A percentile compares a stretch with the other conserved stretches of the same genome.
Evolutionary conservation across 2,329 filamentous ascomycete genomes (phyloP).

Genomic region (Aplosporella prunicola): DNA sequence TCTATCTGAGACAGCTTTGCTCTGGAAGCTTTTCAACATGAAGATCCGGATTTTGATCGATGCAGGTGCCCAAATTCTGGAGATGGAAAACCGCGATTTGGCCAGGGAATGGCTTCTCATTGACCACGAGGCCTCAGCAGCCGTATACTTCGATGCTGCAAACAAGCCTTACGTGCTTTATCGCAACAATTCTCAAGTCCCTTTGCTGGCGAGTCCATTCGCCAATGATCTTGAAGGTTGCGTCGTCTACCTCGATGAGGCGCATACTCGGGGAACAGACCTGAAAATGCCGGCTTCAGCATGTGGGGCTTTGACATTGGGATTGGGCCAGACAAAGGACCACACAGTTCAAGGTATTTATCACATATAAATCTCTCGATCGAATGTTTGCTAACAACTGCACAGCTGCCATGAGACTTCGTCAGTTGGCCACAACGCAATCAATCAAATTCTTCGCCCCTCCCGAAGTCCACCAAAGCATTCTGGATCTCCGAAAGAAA

Average conservation of each 20-base stretch:
- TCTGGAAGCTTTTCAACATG: constrained; percentile 28
- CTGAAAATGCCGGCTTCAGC: constrained; percentile 43
- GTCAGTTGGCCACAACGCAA: constrained; percentile 50
- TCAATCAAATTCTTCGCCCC: constrained; percentile 46
- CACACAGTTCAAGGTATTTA: constrained; percentile 49
- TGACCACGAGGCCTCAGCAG: constrained; percentile 38
- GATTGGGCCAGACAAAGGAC: constrained; percentile 50
- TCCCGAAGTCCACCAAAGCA: constrained; percentile 53
- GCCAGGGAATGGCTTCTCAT: constrained; percentile 43
- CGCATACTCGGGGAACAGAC: constrained; percentile 53
- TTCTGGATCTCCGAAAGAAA: constrained; percentile 39
- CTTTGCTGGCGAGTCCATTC: constrained; percentile 46
- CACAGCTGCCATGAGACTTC: constrained; percentile 54
- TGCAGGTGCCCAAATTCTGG: constrained; percentile 54
- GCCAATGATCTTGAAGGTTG: constrained; percentile 44
- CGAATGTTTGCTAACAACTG: constrained; percentile 7
- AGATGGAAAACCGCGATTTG: constrained; percentile 47
- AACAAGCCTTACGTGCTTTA: constrained; percentile 40
- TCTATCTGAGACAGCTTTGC: constrained; percentile 38
- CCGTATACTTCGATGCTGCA: constrained; percentile 44
- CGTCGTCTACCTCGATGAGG: constrained; percentile 52
- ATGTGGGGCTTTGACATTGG: constrained; percentile 47
- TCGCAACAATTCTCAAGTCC: constrained; percentile 27
- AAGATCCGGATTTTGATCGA: constrained; percentile 51
- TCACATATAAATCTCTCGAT: not conserved